These are phyloP conservation scores for Crotalaria pallida DNA, from an alignment of 306 rosid species.

Conservation along the genomic window DNA sequence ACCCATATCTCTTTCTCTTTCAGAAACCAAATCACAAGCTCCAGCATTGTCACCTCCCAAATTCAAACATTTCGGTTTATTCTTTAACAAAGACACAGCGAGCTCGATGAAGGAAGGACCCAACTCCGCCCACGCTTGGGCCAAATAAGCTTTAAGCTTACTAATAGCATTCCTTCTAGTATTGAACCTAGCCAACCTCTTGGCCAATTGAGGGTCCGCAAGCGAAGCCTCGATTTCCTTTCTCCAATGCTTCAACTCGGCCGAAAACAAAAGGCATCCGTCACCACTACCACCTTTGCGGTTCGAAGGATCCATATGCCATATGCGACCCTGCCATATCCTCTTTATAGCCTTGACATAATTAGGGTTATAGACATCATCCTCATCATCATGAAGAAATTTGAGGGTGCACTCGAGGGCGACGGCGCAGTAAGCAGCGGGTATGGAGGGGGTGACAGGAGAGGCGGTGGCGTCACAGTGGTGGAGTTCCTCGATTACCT, in stretches of 20 bases:
- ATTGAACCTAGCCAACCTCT: conserved; percentile 22
- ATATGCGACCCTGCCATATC: conserved; percentile 50
- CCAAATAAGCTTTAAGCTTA: conserved; percentile 21
- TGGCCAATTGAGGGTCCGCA: background rate
- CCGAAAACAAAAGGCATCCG: conserved; percentile 21
- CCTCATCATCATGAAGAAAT: conserved; percentile 17
- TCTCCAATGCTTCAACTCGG: conserved; percentile 32
- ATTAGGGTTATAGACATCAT: background rate
- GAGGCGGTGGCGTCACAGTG: background rate
- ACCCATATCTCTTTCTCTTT: too few relatives aligned
- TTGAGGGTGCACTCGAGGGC: conserved; percentile 54
- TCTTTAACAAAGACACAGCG: background rate
- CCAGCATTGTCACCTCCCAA: background rate
- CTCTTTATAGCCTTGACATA: conserved; percentile 33
- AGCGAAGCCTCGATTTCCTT: conserved; percentile 37
- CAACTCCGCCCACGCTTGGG: conserved; percentile 27
- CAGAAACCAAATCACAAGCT: too few relatives aligned
- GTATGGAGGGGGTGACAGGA: conserved; percentile 24
- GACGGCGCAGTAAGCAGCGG: conserved; percentile 48
- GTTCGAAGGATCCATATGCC: conserved; percentile 4
- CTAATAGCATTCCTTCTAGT: conserved; percentile 35
- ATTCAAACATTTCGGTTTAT: background rate
- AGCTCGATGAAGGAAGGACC: conserved; percentile 37
- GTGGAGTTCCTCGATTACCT: conserved; percentile 34
- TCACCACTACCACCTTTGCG: background rate